Percentiles rank a stretch among this genome's conserved stretches.
These are phyloP conservation scores for Phaeosphaeria sp. DNA, from an alignment of 2,329 filamentous ascomycete genomes.

Conservation along the genomic window DNA sequence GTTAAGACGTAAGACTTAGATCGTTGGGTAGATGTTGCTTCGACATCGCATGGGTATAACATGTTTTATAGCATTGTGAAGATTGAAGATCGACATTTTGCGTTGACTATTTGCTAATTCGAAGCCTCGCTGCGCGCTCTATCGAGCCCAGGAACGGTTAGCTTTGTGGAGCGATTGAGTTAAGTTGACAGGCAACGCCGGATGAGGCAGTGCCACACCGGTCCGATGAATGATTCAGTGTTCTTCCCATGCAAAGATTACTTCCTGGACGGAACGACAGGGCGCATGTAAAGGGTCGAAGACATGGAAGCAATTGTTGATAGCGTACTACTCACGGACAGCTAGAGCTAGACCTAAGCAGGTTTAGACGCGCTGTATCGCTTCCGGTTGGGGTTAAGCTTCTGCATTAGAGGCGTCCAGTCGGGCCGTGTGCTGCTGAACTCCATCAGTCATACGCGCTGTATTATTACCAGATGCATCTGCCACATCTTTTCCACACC, in stretches of 20 bases:
- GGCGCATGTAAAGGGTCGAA: not conserved
- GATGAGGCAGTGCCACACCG: not conserved
- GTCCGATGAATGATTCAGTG: not conserved
- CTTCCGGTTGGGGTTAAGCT: slow-evolving; percentile 20
- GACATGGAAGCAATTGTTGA: not conserved
- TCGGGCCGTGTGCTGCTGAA: not conserved
- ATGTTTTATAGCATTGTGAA: not conserved
- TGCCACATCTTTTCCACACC: not conserved
- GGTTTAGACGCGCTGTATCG: slow-evolving; percentile 26
- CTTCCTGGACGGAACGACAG: not conserved
- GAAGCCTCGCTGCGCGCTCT: not conserved
- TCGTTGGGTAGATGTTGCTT: not conserved
- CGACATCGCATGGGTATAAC: not conserved
- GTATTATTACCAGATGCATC: slow-evolving; percentile 15
- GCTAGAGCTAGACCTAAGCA: not conserved
- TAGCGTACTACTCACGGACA: not conserved
- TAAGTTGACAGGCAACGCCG: not conserved
- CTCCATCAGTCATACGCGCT: slow-evolving; percentile 3
- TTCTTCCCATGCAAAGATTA: not conserved
- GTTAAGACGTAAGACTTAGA: too few species aligned
- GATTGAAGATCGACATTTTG: not conserved
- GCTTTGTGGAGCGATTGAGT: not conserved
- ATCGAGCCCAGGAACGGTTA: not conserved
- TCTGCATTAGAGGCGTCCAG: not conserved
- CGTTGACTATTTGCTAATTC: not conserved